phyloP scores from a whole-genome alignment of 768 basidiomycete species.

The Tricholoma terreum region DNA sequence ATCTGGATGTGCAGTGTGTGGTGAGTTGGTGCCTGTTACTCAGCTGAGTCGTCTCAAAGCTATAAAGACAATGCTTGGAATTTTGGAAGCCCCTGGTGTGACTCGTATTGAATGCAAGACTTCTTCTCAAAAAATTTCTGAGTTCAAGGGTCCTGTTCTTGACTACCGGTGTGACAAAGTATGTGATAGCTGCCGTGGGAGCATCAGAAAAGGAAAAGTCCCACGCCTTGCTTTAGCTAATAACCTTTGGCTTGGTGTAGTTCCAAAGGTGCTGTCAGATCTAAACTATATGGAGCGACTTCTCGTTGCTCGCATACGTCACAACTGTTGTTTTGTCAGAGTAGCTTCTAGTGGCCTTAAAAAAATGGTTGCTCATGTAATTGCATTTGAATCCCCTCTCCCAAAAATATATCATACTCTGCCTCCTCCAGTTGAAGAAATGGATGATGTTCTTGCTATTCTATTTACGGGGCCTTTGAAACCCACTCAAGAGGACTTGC shows the following conservation, averaged over 20 bases:
- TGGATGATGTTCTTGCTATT: constrained; percentile 21
- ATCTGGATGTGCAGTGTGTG: constrained; percentile 31
- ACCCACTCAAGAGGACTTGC: constrained; percentile 18
- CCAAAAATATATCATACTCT: constrained; percentile 21
- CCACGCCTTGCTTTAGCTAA: constrained; percentile 25
- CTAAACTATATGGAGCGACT: constrained; percentile 25
- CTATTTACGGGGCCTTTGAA: constrained; percentile 26
- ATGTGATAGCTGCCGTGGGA: constrained; percentile 29
- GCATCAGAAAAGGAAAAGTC: constrained; percentile 1
- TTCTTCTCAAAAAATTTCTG: not conserved
- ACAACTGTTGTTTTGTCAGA: constrained; percentile 27
- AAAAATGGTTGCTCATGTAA: constrained; percentile 26
- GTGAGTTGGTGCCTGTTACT: not conserved
- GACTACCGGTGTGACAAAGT: constrained; percentile 13
- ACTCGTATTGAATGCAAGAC: not conserved
- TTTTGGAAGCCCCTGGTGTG: constrained; percentile 2
- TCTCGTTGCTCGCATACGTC: constrained; percentile 20
- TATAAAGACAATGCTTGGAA: not conserved
- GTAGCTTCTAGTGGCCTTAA: constrained; percentile 18
- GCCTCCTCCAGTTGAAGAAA: constrained; percentile 17
- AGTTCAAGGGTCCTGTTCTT: constrained; percentile 12
- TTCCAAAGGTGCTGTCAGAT: constrained; percentile 21
- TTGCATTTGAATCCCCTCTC: constrained; percentile 24
- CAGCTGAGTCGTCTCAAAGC: not conserved
- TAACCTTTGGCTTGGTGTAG: constrained; percentile 32